Conservation (phyloP, 257 asterid species). For the Scutellaria barbata region DNA sequence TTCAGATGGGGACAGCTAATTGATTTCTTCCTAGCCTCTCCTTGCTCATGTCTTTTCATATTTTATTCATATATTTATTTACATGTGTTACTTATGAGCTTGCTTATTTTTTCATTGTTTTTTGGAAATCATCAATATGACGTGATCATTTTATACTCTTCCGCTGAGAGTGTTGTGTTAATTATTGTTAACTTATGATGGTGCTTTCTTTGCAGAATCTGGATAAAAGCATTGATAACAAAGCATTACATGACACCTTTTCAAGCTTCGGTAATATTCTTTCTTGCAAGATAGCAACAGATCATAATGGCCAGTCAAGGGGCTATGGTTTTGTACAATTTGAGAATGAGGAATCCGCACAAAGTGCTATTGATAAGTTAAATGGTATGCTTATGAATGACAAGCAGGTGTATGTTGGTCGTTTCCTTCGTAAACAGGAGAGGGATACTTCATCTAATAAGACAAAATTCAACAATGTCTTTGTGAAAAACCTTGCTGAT, state of each 20-base stretch:
- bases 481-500: conserved; percentile 64
- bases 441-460: conserved; percentile 46
- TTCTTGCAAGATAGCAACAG: conserved; percentile 70
- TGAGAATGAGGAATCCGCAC: conserved; percentile 55
- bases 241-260: conserved; percentile 66
- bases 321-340: conserved; percentile 75
- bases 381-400: conserved; percentile 75
- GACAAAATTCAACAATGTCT: conserved; percentile 63
- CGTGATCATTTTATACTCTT: too few species aligned
- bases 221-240: conserved; percentile 67
- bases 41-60: not conserved
- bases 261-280: conserved; percentile 65
- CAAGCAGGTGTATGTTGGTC: conserved; percentile 70
- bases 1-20: not conserved
- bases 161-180: conserved; percentile 1
- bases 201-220: conserved; percentile 44
- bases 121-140: too few species aligned
- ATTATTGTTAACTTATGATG: not conserved
- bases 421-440: conserved; percentile 70
- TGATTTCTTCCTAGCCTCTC: not conserved
- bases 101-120: too few species aligned
- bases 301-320: conserved; percentile 59
- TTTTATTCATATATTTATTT: not conserved
- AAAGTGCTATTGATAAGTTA: conserved; percentile 59
- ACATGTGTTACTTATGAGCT: too few species aligned